phyloP scores from a whole-genome alignment of 140 eudicot species.

The Cichorium intybus region DNA sequence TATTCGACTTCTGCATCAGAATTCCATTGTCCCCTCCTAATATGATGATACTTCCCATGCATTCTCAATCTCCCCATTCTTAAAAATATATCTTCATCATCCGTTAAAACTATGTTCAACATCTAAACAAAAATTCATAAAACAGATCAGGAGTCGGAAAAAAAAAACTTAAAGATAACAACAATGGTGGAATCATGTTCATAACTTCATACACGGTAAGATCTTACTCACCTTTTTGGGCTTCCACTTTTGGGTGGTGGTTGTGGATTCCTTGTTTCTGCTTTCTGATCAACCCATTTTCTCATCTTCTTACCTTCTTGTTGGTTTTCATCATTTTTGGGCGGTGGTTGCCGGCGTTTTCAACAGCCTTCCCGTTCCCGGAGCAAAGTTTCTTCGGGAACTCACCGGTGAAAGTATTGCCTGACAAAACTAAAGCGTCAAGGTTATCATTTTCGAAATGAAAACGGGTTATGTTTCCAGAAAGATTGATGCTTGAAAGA shows the following conservation, averaged over 20 bases:
- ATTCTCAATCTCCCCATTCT: slow-evolving; percentile 55
- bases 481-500: slow-evolving; percentile 69
- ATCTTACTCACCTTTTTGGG: slow-evolving; percentile 51
- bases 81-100: slow-evolving; percentile 69
- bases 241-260: slow-evolving; percentile 7
- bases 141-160: not conserved
- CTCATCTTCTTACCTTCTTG: too few species aligned
- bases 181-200: not conserved
- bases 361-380: slow-evolving; percentile 35
- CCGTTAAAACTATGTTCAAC: slow-evolving; percentile 48
- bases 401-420: slow-evolving; percentile 47
- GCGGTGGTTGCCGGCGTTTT: too few species aligned
- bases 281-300: too few species aligned
- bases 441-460: too few species aligned
- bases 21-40: slow-evolving; percentile 50
- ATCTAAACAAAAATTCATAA: not conserved
- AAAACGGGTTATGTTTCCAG: too few species aligned
- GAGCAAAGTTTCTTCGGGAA: slow-evolving; percentile 53
- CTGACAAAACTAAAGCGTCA: slow-evolving; percentile 57
- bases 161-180: not conserved
- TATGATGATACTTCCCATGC: slow-evolving; percentile 43
- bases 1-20: slow-evolving; percentile 96
- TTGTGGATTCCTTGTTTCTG: too few species aligned
- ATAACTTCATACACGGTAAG: not conserved
- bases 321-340: too few species aligned